A percentile compares a stretch with the other conserved stretches of the same genome.
phyloP scores from a whole-genome alignment of 1,284 basidiomycete species.

The Pseudozyma sp. region DNA sequence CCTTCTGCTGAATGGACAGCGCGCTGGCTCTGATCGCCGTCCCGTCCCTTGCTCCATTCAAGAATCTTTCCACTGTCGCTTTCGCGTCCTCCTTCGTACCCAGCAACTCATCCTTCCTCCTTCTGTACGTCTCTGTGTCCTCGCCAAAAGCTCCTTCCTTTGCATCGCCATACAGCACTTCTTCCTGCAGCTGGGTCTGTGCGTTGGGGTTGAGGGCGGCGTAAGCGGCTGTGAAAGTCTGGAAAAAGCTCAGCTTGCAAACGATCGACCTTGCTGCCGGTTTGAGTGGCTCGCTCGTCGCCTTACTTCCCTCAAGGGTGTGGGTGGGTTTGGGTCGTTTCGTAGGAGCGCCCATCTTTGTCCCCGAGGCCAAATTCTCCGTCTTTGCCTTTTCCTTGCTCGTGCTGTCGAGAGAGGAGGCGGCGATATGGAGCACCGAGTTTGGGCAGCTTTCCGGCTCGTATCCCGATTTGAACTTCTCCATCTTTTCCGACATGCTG shows the following conservation, averaged over 20 bases:
- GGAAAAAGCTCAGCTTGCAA: slow-evolving; percentile 28
- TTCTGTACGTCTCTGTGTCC: slow-evolving; percentile 15
- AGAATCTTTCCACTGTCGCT: slow-evolving; percentile 11
- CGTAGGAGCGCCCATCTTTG: slow-evolving; percentile 35
- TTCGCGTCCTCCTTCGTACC: slow-evolving; percentile 15
- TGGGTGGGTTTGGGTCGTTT: slow-evolving; percentile 14
- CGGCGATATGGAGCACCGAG: slow-evolving; percentile 20
- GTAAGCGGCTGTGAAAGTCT: slow-evolving; percentile 5
- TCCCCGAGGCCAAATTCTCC: slow-evolving; percentile 37
- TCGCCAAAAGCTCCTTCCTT: slow-evolving; percentile 19
- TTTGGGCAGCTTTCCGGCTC: slow-evolving; percentile 30
- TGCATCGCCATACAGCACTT: slow-evolving; percentile 20
- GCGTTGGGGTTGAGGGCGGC: neutral
- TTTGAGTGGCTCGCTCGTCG: slow-evolving; percentile 16
- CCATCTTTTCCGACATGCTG: neutral
- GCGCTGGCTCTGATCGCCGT: slow-evolving; percentile 20
- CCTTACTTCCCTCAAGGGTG: neutral
- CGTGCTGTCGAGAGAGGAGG: neutral
- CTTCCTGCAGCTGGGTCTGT: neutral
- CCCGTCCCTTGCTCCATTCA: slow-evolving; percentile 11
- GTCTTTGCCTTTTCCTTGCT: slow-evolving; percentile 1
- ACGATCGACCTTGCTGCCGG: slow-evolving; percentile 24
- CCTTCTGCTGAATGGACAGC: neutral
- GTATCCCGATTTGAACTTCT: slow-evolving; percentile 1
- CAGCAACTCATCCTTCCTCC: slow-evolving; percentile 21